Percentiles rank a stretch among this genome's conserved stretches.
Evolutionary conservation across 108 stramenopile genomes (phyloP).

Genomic region (Licmophora abbreviata): DNA sequence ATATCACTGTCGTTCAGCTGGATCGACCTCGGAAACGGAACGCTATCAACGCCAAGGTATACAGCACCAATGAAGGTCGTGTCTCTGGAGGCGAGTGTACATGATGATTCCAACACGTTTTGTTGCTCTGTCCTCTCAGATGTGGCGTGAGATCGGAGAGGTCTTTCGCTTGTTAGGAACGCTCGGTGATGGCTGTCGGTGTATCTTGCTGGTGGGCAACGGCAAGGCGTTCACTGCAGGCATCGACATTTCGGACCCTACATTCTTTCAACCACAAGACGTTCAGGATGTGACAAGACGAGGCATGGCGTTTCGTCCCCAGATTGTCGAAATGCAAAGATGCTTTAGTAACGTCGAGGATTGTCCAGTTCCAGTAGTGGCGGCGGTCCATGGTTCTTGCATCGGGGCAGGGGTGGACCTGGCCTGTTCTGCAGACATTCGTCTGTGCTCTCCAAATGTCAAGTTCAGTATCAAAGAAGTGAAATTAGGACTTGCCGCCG

Average conservation of each 20-base stretch:
- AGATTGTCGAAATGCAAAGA: constrained; percentile 65
- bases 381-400: constrained; percentile 66
- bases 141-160: constrained; percentile 74
- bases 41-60: constrained; percentile 50
- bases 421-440: constrained; percentile 54
- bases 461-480: constrained; percentile 61
- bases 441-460: constrained; percentile 41
- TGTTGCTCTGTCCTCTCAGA: too few relatives aligned
- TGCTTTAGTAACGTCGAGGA: constrained; percentile 63
- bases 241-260: constrained; percentile 51
- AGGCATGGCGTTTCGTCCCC: constrained; percentile 52
- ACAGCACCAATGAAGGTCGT: too few relatives aligned
- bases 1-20: constrained; percentile 38
- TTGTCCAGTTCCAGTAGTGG: constrained; percentile 75
- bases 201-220: constrained; percentile 46
- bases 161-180: constrained; percentile 35
- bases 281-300: constrained; percentile 29
- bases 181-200: constrained; percentile 50
- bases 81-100: too few relatives aligned
- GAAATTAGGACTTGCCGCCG: constrained; percentile 64
- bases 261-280: constrained; percentile 25
- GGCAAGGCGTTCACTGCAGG: constrained; percentile 71
- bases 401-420: constrained; percentile 74
- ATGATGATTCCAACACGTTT: too few relatives aligned
- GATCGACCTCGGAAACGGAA: constrained; percentile 60